phyloP scores from a whole-genome alignment of 1,284 basidiomycete genomes.

The Lentinula novae-zelandiae region DNA sequence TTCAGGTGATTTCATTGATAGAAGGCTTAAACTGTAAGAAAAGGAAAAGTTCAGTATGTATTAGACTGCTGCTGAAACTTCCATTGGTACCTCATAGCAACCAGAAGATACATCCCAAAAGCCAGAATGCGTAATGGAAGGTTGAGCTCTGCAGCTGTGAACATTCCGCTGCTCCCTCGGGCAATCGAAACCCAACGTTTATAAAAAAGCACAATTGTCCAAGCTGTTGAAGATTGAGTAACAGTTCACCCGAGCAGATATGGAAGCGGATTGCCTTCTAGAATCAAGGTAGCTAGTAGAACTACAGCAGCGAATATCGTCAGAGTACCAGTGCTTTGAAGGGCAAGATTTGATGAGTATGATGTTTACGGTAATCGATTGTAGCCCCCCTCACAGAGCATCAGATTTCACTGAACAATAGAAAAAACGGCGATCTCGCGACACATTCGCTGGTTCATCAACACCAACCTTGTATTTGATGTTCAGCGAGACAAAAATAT shows the following conservation, averaged over 20 bases:
- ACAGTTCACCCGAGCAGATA: conserved; percentile 13
- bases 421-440: conserved; percentile 44
- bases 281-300: conserved; percentile 29
- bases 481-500: neutral
- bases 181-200: conserved; percentile 28
- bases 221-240: conserved; percentile 24
- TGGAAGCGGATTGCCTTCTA: conserved; percentile 24
- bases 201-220: conserved; percentile 37
- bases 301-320: conserved; percentile 34
- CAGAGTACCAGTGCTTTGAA: conserved; percentile 34
- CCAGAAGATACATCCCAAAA: conserved; percentile 38
- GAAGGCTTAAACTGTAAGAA: conserved; percentile 33
- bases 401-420: conserved; percentile 43
- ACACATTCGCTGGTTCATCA: conserved; percentile 31
- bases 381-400: conserved; percentile 29
- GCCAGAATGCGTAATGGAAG: conserved; percentile 38
- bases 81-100: conserved; percentile 35
- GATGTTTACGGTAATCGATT: neutral
- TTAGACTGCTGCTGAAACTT: neutral
- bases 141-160: conserved; percentile 34
- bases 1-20: conserved; percentile 38
- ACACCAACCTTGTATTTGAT: conserved; percentile 30
- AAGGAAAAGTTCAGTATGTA: neutral
- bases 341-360: neutral
- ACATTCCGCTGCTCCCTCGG: conserved; percentile 20